Percentiles rank a stretch among this genome's conserved stretches.
These are phyloP conservation scores for Linnemannia hyalina DNA, from an alignment of 192 early-diverging fungal species.

Conservation along the genomic window DNA sequence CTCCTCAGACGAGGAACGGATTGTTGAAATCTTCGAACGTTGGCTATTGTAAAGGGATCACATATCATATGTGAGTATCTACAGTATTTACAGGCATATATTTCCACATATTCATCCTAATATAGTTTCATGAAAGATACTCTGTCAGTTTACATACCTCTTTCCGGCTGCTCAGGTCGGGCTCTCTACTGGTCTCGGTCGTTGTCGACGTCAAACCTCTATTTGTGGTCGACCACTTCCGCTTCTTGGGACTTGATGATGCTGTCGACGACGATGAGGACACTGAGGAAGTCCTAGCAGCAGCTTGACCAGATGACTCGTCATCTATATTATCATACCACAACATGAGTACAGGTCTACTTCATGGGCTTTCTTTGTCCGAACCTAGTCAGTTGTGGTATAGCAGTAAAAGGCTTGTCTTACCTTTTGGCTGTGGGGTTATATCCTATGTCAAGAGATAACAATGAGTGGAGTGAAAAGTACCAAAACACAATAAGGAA, in stretches of 20 bases:
- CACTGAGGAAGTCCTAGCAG: slow-evolving; percentile 15
- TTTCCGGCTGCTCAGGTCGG: slow-evolving; percentile 11
- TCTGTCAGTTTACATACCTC: slow-evolving; percentile 12
- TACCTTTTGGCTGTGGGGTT: not conserved
- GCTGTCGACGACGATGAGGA: slow-evolving; percentile 8
- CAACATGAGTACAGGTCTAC: not conserved
- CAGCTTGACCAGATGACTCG: slow-evolving; percentile 13
- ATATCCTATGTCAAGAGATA: too few species aligned
- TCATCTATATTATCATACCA: slow-evolving; percentile 1
- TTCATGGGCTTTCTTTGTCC: too few species aligned
- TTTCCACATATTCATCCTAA: slow-evolving; percentile 14
- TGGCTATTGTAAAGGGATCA: not conserved
- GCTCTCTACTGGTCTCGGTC: not conserved
- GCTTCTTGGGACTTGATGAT: slow-evolving; percentile 19
- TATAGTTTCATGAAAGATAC: slow-evolving; percentile 16
- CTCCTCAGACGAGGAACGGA: not conserved
- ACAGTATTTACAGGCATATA: too few species aligned
- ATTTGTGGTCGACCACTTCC: slow-evolving; percentile 9
- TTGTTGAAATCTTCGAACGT: not conserved
- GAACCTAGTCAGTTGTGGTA: too few species aligned
- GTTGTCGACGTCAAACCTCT: slow-evolving; percentile 10
- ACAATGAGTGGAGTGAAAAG: too few species aligned
- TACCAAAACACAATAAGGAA: too few species aligned
- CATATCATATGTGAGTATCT: not conserved
- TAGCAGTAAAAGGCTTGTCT: not conserved